Percentiles rank a stretch among this genome's conserved stretches.
These are phyloP conservation scores for Clitoria ternatea DNA, from an alignment of 306 rosid species.

Conservation along the genomic window DNA sequence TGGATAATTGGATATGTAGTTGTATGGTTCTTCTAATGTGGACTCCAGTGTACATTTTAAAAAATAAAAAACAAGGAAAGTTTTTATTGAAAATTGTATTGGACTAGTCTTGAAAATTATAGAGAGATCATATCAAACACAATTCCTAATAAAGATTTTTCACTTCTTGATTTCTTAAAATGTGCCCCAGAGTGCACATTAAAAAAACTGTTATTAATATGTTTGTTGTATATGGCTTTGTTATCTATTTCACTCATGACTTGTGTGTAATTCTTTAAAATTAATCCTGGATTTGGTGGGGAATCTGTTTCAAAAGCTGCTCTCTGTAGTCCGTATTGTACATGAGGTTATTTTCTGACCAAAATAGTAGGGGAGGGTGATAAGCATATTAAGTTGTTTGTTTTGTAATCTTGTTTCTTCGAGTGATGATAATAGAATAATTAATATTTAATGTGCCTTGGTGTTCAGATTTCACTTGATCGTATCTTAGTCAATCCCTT, in stretches of 20 bases:
- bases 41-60: too few relatives aligned
- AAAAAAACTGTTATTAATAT: too few relatives aligned
- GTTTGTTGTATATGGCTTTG: not conserved
- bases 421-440: not conserved
- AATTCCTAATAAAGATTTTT: too few relatives aligned
- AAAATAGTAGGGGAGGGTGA: not conserved
- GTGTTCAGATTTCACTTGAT: not conserved
- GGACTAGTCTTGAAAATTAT: too few relatives aligned
- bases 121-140: too few relatives aligned
- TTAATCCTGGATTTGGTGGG: not conserved
- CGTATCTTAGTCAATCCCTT: not conserved
- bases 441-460: not conserved
- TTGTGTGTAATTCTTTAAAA: not conserved
- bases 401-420: not conserved
- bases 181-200: too few relatives aligned
- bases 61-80: too few relatives aligned
- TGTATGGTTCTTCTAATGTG: too few relatives aligned
- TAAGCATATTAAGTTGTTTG: not conserved
- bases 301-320: not conserved
- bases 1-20: not conserved
- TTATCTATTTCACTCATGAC: not conserved
- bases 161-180: too few relatives aligned
- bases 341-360: not conserved
- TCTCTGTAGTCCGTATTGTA: not conserved
- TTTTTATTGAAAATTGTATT: too few relatives aligned